Evolutionary conservation across 257 asterid genomes (phyloP).

Genomic region (Capsicum chinense): DNA sequence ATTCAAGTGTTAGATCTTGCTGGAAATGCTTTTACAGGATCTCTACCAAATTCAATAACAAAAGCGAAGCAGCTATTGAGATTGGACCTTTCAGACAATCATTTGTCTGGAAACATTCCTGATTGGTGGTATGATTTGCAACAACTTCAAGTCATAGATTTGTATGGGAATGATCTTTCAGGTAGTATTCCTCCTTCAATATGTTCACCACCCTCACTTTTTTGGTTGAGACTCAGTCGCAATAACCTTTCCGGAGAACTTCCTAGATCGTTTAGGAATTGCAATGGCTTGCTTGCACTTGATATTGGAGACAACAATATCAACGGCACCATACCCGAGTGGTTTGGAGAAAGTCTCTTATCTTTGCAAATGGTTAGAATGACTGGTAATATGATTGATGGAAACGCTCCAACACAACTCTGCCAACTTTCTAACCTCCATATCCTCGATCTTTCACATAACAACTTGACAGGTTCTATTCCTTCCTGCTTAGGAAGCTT

Average conservation of each 20-base stretch:
- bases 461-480: slow-evolving; percentile 32
- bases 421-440: slow-evolving; percentile 31
- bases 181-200: slow-evolving; percentile 30
- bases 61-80: neutral
- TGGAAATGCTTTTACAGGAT: slow-evolving; percentile 24
- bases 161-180: slow-evolving; percentile 32
- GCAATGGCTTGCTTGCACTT: slow-evolving; percentile 27
- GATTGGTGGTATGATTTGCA: slow-evolving; percentile 28
- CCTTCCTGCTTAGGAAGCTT: slow-evolving; percentile 30
- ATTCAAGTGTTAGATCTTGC: slow-evolving; percentile 17
- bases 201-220: neutral
- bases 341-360: slow-evolving; percentile 14
- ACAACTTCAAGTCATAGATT: slow-evolving; percentile 26
- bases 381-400: slow-evolving; percentile 22
- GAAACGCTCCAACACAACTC: slow-evolving; percentile 13
- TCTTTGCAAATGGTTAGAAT: neutral
- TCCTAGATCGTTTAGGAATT: neutral
- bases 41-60: slow-evolving; percentile 15
- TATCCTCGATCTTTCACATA: slow-evolving; percentile 36
- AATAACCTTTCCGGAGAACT: slow-evolving; percentile 35
- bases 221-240: slow-evolving; percentile 26
- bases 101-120: slow-evolving; percentile 29
- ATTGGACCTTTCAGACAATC: slow-evolving; percentile 27
- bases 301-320: slow-evolving; percentile 42
- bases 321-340: slow-evolving; percentile 30